Percentiles rank a stretch among this genome's conserved stretches.
Evolutionary conservation across 441 rosid species (phyloP).

Genomic region (Bruguiera hainesii): DNA sequence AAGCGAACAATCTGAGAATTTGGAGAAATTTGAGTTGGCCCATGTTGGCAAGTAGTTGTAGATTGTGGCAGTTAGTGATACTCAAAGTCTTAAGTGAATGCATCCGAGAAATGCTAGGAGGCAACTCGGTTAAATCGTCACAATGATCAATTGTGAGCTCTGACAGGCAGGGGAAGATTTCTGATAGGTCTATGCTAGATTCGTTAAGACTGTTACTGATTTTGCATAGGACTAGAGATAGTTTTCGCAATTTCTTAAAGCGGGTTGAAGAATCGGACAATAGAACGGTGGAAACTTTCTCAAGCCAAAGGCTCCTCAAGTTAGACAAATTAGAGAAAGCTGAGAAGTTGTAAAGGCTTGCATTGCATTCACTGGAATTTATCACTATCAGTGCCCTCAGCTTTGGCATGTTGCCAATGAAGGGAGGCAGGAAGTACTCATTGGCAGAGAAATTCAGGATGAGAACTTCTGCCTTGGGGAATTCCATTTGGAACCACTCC

Average conservation of each 20-base stretch:
- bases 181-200: conserved; percentile 42
- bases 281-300: conserved; percentile 56
- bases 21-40: conserved; percentile 48
- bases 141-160: conserved; percentile 81
- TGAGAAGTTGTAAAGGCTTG: conserved; percentile 53
- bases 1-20: conserved; percentile 65
- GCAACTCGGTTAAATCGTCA: conserved; percentile 60
- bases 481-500: conserved; percentile 70
- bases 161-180: conserved; percentile 50
- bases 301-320: conserved; percentile 79
- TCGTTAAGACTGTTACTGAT: conserved; percentile 55
- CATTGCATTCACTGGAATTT: conserved; percentile 50
- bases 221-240: conserved; percentile 74
- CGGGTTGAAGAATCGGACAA: conserved; percentile 41
- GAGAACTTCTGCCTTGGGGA: conserved; percentile 83
- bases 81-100: conserved; percentile 54
- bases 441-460: conserved; percentile 59
- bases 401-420: conserved; percentile 60
- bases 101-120: conserved; percentile 49
- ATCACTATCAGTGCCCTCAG: conserved; percentile 69
- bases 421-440: conserved; percentile 71
- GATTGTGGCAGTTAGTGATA: conserved; percentile 76
- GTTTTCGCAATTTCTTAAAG: conserved; percentile 46
- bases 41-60: conserved; percentile 49
- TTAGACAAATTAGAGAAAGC: conserved; percentile 44